Conservation (phyloP, 495 filamentous ascomycete genomes). For the Bacidia gigantensis region DNA sequence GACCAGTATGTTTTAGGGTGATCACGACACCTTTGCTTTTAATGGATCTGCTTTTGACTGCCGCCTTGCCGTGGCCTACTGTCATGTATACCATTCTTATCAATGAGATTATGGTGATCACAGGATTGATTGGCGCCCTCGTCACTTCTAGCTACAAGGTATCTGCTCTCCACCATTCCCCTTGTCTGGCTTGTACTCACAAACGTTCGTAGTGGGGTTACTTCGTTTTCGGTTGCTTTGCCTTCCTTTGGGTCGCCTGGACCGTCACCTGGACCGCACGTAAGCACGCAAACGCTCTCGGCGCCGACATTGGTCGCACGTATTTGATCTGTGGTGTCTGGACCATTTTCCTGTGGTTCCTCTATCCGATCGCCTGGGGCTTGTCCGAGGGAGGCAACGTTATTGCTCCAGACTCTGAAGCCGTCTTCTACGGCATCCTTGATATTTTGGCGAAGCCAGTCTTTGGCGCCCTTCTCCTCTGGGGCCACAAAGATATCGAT, state of each 20-base stretch:
- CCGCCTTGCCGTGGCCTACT: conserved; percentile 49
- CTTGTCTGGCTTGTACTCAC: not conserved
- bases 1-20: conserved; percentile 17
- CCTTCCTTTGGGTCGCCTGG: conserved; percentile 38
- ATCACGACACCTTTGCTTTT: conserved; percentile 41
- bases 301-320: conserved; percentile 31
- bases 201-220: conserved; percentile 34
- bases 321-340: conserved; percentile 40
- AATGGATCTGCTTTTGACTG: conserved; percentile 47
- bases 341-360: conserved; percentile 37
- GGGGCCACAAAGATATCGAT: conserved; percentile 42
- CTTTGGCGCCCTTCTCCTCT: conserved; percentile 37
- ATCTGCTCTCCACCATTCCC: not conserved
- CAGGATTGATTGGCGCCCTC: conserved; percentile 48
- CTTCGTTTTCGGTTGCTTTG: conserved; percentile 47
- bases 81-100: conserved; percentile 49
- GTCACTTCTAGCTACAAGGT: conserved; percentile 42
- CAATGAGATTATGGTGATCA: conserved; percentile 48
- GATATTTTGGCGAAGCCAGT: conserved; percentile 48
- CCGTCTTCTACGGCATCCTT: conserved; percentile 57
- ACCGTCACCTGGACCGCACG: conserved; percentile 45
- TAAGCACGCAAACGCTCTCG: conserved; percentile 38
- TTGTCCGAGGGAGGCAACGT: conserved; percentile 53
- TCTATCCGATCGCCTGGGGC: conserved; percentile 62
- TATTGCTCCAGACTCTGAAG: conserved; percentile 47